These are phyloP conservation scores for Beverwykella pulmonaria DNA, from an alignment of 495 filamentous ascomycete genomes.

Conservation along the genomic window DNA sequence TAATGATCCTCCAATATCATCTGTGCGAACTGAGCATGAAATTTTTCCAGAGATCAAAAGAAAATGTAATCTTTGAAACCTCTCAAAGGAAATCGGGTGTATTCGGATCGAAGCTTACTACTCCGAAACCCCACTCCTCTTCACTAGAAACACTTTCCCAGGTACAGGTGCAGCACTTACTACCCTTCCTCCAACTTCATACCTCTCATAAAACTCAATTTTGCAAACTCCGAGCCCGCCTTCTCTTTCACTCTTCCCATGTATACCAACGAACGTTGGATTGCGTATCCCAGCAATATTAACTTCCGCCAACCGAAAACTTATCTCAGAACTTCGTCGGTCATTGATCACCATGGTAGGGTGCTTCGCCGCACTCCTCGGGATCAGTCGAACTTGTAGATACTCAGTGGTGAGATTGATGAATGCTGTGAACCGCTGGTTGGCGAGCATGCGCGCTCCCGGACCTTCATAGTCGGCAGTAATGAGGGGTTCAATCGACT, in stretches of 20 bases:
- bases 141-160: constrained; percentile 14
- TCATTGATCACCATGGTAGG: constrained; percentile 1
- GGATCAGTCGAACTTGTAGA: constrained; percentile 2
- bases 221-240: neutral
- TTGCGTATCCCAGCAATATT: neutral
- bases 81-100: too few relatives aligned
- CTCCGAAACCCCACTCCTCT: neutral
- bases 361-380: neutral
- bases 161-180: constrained; percentile 6
- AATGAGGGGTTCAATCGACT: constrained; percentile 11
- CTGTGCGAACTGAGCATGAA: too few relatives aligned
- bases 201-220: constrained; percentile 14
- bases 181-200: constrained; percentile 8
- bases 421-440: constrained; percentile 15
- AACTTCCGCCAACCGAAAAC: constrained; percentile 14
- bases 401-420: neutral
- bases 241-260: constrained; percentile 9
- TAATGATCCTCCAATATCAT: too few relatives aligned
- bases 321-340: neutral
- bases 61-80: too few relatives aligned
- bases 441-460: constrained; percentile 14
- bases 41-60: too few relatives aligned
- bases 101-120: neutral
- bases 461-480: constrained; percentile 1
- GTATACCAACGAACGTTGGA: constrained; percentile 3